A percentile compares a stretch with the other conserved stretches of the same genome.
Conservation (phyloP, 1,284 basidiomycete genomes). For the Ganoderma lucidum region DNA sequence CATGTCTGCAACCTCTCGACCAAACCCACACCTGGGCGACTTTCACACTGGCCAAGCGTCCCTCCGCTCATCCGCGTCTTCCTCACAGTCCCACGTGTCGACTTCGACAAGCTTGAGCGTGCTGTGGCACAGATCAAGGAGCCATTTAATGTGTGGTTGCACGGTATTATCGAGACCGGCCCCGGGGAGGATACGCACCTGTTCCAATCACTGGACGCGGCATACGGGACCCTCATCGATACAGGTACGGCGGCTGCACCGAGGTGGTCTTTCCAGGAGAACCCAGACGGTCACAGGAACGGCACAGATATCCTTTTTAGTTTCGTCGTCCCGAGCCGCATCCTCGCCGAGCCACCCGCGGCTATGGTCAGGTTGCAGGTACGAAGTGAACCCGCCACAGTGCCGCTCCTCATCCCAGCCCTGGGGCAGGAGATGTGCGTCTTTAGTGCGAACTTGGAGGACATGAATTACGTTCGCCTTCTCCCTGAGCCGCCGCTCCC, state of each 20-base stretch:
- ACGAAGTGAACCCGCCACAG: constrained; percentile 29
- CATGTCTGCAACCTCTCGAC: not conserved
- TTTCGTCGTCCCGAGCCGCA: constrained; percentile 13
- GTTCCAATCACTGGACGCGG: constrained; percentile 42
- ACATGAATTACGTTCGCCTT: not conserved
- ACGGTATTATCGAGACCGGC: constrained; percentile 37
- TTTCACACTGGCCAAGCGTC: constrained; percentile 41
- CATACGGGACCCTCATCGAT: constrained; percentile 41
- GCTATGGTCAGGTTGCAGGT: not conserved
- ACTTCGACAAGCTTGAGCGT: constrained; percentile 7
- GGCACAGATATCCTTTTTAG: constrained; percentile 13
- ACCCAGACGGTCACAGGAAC: constrained; percentile 41
- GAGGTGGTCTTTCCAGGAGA: constrained; percentile 43
- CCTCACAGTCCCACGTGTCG: constrained; percentile 25
- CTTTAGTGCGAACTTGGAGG: not conserved
- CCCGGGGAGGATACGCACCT: constrained; percentile 35
- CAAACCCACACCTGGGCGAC: constrained; percentile 20
- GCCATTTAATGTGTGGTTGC: constrained; percentile 37
- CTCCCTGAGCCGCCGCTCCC: constrained; percentile 3
- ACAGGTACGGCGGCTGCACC: constrained; percentile 38
- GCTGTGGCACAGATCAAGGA: constrained; percentile 12
- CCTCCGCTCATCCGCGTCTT: constrained; percentile 40
- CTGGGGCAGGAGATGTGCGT: constrained; percentile 35
- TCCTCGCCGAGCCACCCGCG: constrained; percentile 31
- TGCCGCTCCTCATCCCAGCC: constrained; percentile 22